Evolutionary conservation across 2,329 filamentous ascomycete species (phyloP), one percentile per base, ranked within the genome.

Genomic region (Neonectria coccinea): DNA sequence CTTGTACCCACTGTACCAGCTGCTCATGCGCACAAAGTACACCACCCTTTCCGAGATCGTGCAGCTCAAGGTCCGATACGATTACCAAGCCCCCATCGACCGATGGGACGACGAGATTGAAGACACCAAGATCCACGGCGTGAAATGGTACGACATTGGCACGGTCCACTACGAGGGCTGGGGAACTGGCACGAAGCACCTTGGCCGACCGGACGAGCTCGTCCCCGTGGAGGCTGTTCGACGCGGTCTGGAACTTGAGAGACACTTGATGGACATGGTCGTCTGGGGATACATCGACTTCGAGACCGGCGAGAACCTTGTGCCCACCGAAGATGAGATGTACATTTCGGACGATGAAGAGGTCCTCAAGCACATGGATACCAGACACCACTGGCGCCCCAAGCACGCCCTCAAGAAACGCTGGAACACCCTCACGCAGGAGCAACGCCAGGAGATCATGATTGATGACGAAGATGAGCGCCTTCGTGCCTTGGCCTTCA

Each of bases 241-340:
- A 16, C 79, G 91, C 16, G 75, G 81, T 0, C 73, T 92, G 36
- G 67, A 82, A 22, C 74, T 92, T n/a, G 81, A 89, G 59, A 65
- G 80, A 12, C 82, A 86, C 70, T 80, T 89, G 51, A 70, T 84
- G 14, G 79, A 84, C 62, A 89, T 92, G 83, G 81, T 89, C 69
- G 66, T 86, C 16, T 92, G 86, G 82, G 91, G 91, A 1, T 85
- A 85, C 73, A 79, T 90, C 29, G 83, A 91, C 75, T 83, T 81
- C 56, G 53, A 74, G 5, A 86, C 82, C 1, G 83, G 86, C 53
- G 74, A 80, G 66, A 84, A 88, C 73, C 71, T 87, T 5, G 80
- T 83, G 0, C 85, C 86, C 2, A 80, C 77, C 10, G 75, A 81
- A 54, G 81, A 85, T 53, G 83, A 88, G 72, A 80, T 84, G 68